These are phyloP conservation scores for Candida sanyiensis DNA, from an alignment of 805 yeast species.

Conservation along the genomic window DNA sequence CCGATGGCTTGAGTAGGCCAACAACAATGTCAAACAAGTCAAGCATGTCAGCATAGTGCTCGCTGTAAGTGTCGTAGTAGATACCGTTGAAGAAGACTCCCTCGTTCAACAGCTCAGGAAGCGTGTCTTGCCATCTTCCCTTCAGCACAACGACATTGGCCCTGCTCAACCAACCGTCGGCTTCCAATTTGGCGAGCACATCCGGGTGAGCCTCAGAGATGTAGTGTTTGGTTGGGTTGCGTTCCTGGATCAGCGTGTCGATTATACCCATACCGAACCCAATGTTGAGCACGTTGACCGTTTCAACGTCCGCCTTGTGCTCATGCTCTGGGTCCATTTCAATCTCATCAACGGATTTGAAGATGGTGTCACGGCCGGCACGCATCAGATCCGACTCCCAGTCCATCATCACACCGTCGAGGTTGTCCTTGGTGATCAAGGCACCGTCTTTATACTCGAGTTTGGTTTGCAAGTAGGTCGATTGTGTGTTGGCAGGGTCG, in stretches of 20 bases:
- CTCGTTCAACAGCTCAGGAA: slow-evolving; percentile 56
- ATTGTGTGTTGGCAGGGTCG: slow-evolving; percentile 61
- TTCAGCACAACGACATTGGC: slow-evolving; percentile 66
- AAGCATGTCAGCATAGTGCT: slow-evolving; percentile 84
- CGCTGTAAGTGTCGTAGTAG: slow-evolving; percentile 91
- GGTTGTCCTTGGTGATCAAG: slow-evolving; percentile 61
- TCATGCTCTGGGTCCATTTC: slow-evolving; percentile 6
- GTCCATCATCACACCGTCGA: slow-evolving; percentile 96
- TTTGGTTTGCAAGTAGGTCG: slow-evolving; percentile 57
- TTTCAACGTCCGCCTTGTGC: slow-evolving; percentile 29
- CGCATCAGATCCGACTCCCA: slow-evolving; percentile 88
- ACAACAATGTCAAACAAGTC: slow-evolving; percentile 77
- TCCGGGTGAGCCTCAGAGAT: slow-evolving; percentile 95
- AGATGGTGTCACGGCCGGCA: slow-evolving; percentile 71
- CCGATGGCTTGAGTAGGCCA: slow-evolving; percentile 76
- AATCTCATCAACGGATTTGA: slow-evolving; percentile 35
- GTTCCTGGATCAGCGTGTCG: slow-evolving; percentile 64
- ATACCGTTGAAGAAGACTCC: slow-evolving; percentile 84
- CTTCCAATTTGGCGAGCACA: slow-evolving; percentile 59
- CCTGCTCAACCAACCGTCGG: slow-evolving; percentile 80
- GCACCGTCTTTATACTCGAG: slow-evolving; percentile 65
- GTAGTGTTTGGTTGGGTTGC: slow-evolving; percentile 64
- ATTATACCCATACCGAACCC: slow-evolving; percentile 98
- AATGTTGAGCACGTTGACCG: slow-evolving; percentile 61
- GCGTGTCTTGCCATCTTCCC: slow-evolving; percentile 90